Evolutionary conservation across 441 rosid species (phyloP), one percentile per base, ranked within the genome.

Genomic region (Erodium moschatum): DNA sequence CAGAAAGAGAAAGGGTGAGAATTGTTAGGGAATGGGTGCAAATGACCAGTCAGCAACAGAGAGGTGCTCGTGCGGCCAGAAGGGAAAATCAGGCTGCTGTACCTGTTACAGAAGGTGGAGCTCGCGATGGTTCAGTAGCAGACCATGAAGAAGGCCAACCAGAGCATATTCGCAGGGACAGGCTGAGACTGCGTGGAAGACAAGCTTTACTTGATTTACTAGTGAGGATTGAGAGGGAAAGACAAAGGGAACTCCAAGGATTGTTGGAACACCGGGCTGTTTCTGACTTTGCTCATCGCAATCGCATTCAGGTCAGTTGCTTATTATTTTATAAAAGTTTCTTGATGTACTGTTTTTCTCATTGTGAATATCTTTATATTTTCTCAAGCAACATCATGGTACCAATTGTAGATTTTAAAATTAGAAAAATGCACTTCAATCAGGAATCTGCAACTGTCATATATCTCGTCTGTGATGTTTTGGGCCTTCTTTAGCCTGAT

Each of bases 1-100:
- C 88, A 11, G 98, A 94, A 79, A 87, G 98, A 1, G 97, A 94
- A 80, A 86, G 98, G 81, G 98, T 91, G 73, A 89, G 98, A 82
- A 80, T 88, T 86, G 93, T 91, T 54, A 85, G 96, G 78, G 92
- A 90, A 72, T 86, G 89, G 93, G 87, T 89, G 75, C 96, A 87
- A 79, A 85, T 84, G 93, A 78, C 90, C 46, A 89, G 87, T 81
- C 93, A 87, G 75, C 96, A 88, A 80, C 88, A 48, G 16, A 50
- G 89, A 74, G 97, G 89, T 68, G 71, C 81, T 44, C 88, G 82
- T 74, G 83, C 85, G 63, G 82, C 78, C 13, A 81, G 71, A 63
- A 85, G 92, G 81, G 97, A 81, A 64, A 86, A 78, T 66, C 94
- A 79, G 67, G 70, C 75, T 67, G 79, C 80, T 65, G 82, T 70